Percentiles rank a stretch among this genome's conserved stretches.
phyloP scores from a whole-genome alignment of 352 stramenopile genomes.

The Phytophthora crassamura region DNA sequence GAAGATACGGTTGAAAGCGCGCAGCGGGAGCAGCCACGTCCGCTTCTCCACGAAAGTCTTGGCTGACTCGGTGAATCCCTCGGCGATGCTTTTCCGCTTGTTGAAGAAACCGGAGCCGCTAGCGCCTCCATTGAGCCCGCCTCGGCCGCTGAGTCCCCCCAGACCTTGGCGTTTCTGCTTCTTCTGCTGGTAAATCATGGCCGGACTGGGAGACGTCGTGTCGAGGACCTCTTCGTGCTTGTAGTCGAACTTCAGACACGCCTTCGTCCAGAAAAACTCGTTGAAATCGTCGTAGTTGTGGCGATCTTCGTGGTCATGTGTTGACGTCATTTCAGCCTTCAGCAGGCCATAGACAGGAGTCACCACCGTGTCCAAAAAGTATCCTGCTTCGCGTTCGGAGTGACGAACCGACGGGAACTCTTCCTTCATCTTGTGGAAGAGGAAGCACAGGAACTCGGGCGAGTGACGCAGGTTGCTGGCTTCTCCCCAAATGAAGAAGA shows the following conservation, averaged over 20 bases:
- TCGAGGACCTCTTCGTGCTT: conserved; percentile 89
- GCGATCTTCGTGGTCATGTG: conserved; percentile 94
- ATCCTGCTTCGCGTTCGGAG: conserved; percentile 89
- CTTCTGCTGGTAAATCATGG: conserved; percentile 61
- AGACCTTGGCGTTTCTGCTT: conserved; percentile 52
- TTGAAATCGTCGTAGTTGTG: conserved; percentile 99
- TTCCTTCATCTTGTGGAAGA: conserved; percentile 97
- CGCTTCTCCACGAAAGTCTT: conserved; percentile 99
- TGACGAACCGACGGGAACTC: conserved; percentile 80
- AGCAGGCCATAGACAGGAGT: conserved; percentile 94
- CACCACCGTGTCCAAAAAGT: conserved; percentile 98
- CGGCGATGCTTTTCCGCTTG: conserved; percentile 87
- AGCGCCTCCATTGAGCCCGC: conserved; percentile 31
- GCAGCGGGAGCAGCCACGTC: conserved; percentile 95
- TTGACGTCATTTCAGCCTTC: conserved; percentile 88
- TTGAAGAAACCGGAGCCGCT: conserved; percentile 39
- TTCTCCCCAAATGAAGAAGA: conserved; percentile 99
- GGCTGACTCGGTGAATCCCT: conserved; percentile 88
- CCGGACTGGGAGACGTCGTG: conserved; percentile 64
- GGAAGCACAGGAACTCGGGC: conserved; percentile 98
- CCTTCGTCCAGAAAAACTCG: conserved; percentile 99
- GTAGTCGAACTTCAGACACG: conserved; percentile 96
- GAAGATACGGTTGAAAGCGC: conserved; percentile 96
- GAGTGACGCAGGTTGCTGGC: conserved; percentile 97
- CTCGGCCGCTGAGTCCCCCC: conserved; percentile 35